Conservation (phyloP, 371 early-diverging fungal species). For the Encephalitozoon cuniculi region DNA sequence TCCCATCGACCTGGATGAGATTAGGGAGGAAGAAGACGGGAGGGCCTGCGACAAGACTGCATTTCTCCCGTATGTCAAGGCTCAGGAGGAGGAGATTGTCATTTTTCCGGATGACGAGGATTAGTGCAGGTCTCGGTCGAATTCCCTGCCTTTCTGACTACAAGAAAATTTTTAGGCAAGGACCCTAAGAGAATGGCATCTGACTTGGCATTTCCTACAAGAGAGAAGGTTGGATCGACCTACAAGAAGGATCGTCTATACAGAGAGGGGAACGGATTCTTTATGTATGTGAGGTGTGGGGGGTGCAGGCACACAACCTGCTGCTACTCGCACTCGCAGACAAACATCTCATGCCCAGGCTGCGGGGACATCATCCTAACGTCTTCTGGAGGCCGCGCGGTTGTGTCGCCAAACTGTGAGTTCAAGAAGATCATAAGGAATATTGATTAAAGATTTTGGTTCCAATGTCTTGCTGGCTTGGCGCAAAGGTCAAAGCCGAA, state of each 20-base stretch:
- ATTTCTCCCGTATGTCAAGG: constrained; percentile 32
- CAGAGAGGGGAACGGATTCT: constrained; percentile 95
- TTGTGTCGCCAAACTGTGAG: constrained; percentile 46
- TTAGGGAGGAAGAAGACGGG: neutral
- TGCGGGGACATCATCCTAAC: constrained; percentile 90
- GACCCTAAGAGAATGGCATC: constrained; percentile 19
- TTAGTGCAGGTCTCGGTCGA: neutral
- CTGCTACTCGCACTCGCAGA: constrained; percentile 95
- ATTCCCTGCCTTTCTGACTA: neutral
- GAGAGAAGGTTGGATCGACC: constrained; percentile 76
- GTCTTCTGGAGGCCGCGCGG: constrained; percentile 93
- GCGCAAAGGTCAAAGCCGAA: neutral
- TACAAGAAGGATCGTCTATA: constrained; percentile 98
- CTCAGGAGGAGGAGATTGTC: constrained; percentile 45
- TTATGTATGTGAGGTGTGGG: constrained; percentile 97
- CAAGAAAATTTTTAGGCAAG: constrained; percentile 6
- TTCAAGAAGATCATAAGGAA: constrained; percentile 42
- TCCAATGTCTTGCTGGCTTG: neutral
- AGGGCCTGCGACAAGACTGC: constrained; percentile 10
- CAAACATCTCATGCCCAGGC: constrained; percentile 82
- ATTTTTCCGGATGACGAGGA: constrained; percentile 47
- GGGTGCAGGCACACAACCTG: constrained; percentile 89
- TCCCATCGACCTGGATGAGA: neutral
- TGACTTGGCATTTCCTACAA: constrained; percentile 92
- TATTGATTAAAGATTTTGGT: constrained; percentile 18